Evolutionary conservation across 2,329 filamentous ascomycete genomes (phyloP), one percentile per base, ranked within the genome.

Genomic region (Fusarium fracticaudum): DNA sequence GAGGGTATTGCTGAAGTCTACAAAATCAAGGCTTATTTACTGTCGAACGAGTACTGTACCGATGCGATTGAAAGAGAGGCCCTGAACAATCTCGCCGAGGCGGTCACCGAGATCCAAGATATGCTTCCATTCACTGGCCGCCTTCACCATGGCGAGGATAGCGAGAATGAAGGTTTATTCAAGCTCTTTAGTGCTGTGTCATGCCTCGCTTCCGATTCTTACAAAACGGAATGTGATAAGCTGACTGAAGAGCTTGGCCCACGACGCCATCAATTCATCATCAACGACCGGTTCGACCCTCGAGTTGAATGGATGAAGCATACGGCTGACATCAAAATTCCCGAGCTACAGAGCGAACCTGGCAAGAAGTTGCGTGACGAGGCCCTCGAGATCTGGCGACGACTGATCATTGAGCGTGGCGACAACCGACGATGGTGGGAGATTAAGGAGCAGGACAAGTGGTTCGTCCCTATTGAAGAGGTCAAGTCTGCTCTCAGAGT

Each of bases 231-330:
- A 14, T 29, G 26, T 10, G 24, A 43, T 3, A 20, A 44, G 10
- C 44, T 41, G 2, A 35, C 43, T 10, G 33, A 38, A 4, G 10
- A 47, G 13, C 17, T n/a, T 18, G 55, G 59, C 2, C 40, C 60
- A 8, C 45, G 58, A 58, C 31, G 64, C 40, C 70, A 72, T 44
- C 55, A 55, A 8, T 70, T 73, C 9, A 17, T 26, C 5, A 44
- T 72, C 6, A 45, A 43, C 5, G 22, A 31, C 7, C 22, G 24
- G 8, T 73, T 61, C 60, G 70, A 73, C 12, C 69, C 70, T 51
- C 60, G 65, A 6, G 10, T 54, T 10, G 44, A 72, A 24, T 73
- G 70, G 70, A 48, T 66, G 8, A 55, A 47, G 26, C 29, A 41
- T 22, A 58, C 53, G 6, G 13, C 48, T 8, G 10, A 43, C 4